Evolutionary conservation across 306 rosid genomes (phyloP), one percentile per base, ranked within the genome.

Genomic region (Clitoria ternatea): DNA sequence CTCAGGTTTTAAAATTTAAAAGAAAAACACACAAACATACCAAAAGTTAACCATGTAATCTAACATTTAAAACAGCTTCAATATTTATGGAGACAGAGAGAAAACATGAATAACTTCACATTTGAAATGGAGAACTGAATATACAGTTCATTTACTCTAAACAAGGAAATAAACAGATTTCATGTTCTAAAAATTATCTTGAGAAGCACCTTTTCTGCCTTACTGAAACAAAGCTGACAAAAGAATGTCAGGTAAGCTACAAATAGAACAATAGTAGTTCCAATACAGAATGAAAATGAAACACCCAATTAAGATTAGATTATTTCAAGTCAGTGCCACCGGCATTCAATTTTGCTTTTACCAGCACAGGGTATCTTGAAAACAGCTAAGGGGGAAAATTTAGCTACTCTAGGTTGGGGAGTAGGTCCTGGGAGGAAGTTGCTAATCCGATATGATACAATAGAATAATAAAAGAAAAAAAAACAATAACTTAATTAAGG

Each of bases 1-100:
- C 33, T 49, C 63, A 49, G 54, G 59, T 32, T 33, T 70, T 50
- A 64, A 80, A 70, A 50, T 36, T 20, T 62, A 55, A n/a, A n/a
- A n/a, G n/a, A n/a, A n/a, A n/a, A n/a, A 59, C n/a, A 49, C 54
- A 71, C 40, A 36, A 19, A 14, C 56, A 56, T n/a, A 29, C 53
- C 53, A 53, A 62, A 74, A 24, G 71, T 48, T 67, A 50, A 60
- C 39, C 50, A 48, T 27, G 35, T 39, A 44, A 48, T 27, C 26
- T 39, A 44, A 79, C 66, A 35, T 35, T 47, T 20, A 43, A 45
- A 67, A 50, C n/a, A 60, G 61, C 49, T 49, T 49, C 32, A 57
- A 30, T 18, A 79, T 35, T 36, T 35, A 66, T 62, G 69, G 36
- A 74, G 78, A 49, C 26, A 60, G 32, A 50, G 42, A 43, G 44